Conservation (phyloP, 2,329 filamentous ascomycete species). For the Annulohypoxylon truncatum region DNA sequence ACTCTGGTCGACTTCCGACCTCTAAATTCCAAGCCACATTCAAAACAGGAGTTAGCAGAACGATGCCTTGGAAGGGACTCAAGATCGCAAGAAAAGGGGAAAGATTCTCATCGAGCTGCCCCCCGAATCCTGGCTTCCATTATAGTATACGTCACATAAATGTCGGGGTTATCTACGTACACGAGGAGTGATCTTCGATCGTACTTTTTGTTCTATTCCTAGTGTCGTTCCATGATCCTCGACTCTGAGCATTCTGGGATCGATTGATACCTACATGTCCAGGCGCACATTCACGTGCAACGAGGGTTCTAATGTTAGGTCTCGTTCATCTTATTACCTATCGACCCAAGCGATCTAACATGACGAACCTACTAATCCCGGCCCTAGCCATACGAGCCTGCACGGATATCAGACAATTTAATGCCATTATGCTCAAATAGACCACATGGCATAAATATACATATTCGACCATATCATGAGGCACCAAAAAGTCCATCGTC, state of each 20-base stretch:
- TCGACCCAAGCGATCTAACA: conserved; percentile 35
- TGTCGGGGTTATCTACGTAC: neutral
- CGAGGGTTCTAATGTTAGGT: conserved; percentile 11
- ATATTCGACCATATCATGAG: neutral
- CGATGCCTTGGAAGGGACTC: conserved; percentile 23
- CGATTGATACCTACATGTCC: conserved; percentile 13
- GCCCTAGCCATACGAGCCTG: neutral
- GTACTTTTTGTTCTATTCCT: conserved; percentile 18
- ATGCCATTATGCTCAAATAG: conserved; percentile 26
- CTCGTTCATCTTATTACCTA: conserved; percentile 25
- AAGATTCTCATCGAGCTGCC: neutral
- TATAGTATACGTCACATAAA: conserved; percentile 12
- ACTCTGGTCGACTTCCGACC: conserved; percentile 12
- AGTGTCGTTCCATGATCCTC: neutral
- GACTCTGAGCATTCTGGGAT: conserved; percentile 6
- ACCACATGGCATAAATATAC: conserved; percentile 5
- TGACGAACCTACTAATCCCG: conserved; percentile 22
- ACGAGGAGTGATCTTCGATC: conserved; percentile 27
- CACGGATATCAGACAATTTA: conserved; percentile 27
- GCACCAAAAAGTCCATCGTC: neutral
- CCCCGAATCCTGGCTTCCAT: conserved; percentile 8
- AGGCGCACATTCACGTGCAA: neutral
- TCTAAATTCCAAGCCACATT: conserved; percentile 31
- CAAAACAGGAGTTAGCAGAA: conserved; percentile 28
- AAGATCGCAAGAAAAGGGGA: conserved; percentile 1